Evolutionary conservation across 495 filamentous ascomycete species (phyloP), one percentile per base, ranked within the genome.

Genomic region (Penicillium simplicissimum): DNA sequence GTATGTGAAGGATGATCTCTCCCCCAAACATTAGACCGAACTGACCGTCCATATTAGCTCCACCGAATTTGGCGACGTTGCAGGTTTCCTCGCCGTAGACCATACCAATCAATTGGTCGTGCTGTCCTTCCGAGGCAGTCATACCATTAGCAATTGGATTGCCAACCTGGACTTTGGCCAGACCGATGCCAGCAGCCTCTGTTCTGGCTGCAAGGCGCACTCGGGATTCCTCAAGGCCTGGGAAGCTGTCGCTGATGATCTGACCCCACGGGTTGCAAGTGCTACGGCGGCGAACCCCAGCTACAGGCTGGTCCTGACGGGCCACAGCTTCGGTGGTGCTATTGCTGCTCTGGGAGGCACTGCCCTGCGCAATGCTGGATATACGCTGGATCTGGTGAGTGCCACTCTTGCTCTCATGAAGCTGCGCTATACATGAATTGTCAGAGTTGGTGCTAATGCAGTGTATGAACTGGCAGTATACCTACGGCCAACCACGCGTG

Each of bases 1-100:
- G 89, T 92, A 79, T 14, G 57, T 53, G 9, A 10, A 40, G 31
- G n/a, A 14, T n/a, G 21, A 52, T 36, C 28, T n/a, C 14, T 8
- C 11, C 8, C 40, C 19, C 10, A 36, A n/a, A 14, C 28, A 31
- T 4, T 1, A 21, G 35, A 1, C 15, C 47, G 19, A 66, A 57
- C 61, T 61, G 37, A 53, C 59, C 33, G 49, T 52, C 14, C 48
- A 52, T 43, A 43, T 13, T 42, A 90, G 85, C 45, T 77, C 82
- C 3, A 60, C 77, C 36, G 48, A 70, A 23, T 73, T 75, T 8
- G 84, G 87, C 8, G 88, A 90, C 61, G 83, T 84, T 14, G 80
- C 86, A 13, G 92, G 92, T 36, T 90, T 87, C 66, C 71, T 93
- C n/a, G 87, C 86, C 13, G 74, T 79, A 21, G 92, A 95, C 73